These are phyloP conservation scores for Fusarium lyarnte DNA, from an alignment of 2,329 filamentous ascomycete species.

Conservation along the genomic window DNA sequence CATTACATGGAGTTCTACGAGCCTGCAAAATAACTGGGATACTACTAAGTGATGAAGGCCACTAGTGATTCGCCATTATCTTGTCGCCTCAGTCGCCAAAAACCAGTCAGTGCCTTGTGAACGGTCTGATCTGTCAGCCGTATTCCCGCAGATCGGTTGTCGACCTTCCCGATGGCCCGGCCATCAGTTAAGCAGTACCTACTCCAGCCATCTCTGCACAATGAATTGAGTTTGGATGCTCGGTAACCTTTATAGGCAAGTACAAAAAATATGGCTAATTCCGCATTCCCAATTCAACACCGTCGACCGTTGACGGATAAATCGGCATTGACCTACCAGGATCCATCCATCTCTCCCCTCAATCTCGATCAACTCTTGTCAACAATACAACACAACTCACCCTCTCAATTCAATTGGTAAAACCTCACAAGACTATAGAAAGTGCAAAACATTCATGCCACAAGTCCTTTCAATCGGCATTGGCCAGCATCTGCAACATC, in stretches of 20 bases:
- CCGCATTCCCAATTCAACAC: not conserved
- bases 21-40: not conserved
- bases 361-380: not conserved
- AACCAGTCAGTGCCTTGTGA: not conserved
- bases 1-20: no score
- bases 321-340: conserved; percentile 6
- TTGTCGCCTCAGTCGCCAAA: not conserved
- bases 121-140: not conserved
- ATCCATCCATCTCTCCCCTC: not conserved
- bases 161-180: not conserved
- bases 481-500: not conserved
- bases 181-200: not conserved
- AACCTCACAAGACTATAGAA: not conserved
- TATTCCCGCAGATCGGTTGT: not conserved
- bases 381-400: no score
- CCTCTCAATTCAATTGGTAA: not conserved
- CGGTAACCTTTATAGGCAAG: conserved; percentile 20
- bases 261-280: not conserved
- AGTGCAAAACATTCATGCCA: not conserved
- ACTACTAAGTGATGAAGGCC: not conserved
- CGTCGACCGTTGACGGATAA: conserved; percentile 7
- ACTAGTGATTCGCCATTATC: not conserved
- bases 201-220: not conserved
- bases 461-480: not conserved
- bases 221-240: not conserved